Conservation (phyloP, 139 green algal genomes). For the Micractinium conductrix region DNA sequence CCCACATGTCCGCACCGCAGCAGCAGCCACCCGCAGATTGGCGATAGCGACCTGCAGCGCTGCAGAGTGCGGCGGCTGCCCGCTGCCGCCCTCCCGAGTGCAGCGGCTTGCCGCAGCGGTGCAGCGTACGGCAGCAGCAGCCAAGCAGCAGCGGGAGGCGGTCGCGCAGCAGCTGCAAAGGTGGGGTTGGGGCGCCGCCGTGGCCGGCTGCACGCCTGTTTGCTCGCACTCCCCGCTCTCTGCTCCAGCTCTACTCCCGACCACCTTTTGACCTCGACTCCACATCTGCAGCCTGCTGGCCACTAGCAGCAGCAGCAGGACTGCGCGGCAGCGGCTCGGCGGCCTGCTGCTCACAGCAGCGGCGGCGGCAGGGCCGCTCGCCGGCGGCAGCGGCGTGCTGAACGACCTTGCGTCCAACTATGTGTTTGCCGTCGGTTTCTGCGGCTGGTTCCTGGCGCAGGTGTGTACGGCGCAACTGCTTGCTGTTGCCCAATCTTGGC, state of each 20-base stretch:
- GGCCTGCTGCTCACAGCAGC: not conserved
- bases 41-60: too few species aligned
- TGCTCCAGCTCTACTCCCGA: not conserved
- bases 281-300: not conserved
- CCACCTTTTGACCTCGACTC: too few species aligned
- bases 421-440: conserved; percentile 90
- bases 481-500: too few species aligned
- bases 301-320: conserved; percentile 5
- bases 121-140: conserved; percentile 16
- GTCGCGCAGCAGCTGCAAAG: not conserved
- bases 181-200: not conserved
- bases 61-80: conserved; percentile 15
- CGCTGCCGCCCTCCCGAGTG: not conserved
- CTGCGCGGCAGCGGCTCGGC: conserved; percentile 8
- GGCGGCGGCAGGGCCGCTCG: not conserved
- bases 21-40: not conserved
- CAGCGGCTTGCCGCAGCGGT: conserved; percentile 11
- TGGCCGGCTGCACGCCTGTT: too few species aligned
- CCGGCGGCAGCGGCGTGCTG: not conserved
- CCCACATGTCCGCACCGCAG: not conserved
- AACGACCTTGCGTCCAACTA: conserved; percentile 65
- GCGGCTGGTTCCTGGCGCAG: conserved; percentile 87
- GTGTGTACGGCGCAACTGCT: too few species aligned
- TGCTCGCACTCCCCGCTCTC: not conserved
- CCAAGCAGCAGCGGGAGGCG: not conserved